Conservation (phyloP, 148 eudicot species). For the Rhododendron griersonianum region DNA sequence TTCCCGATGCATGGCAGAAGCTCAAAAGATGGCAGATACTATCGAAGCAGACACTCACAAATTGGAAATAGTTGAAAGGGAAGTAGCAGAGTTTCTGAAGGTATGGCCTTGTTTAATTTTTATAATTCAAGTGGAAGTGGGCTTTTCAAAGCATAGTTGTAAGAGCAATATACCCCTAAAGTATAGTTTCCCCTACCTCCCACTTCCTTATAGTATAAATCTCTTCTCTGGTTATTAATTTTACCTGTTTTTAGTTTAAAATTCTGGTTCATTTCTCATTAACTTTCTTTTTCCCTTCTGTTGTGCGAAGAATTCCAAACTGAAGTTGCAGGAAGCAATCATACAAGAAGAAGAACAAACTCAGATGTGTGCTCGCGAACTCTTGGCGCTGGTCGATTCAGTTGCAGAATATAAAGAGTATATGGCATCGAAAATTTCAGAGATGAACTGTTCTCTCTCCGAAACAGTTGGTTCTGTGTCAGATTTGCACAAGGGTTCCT, state of each 20-base stretch:
- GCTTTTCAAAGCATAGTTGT: neutral
- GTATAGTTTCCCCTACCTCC: neutral
- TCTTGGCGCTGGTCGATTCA: constrained; percentile 58
- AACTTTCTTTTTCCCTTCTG: neutral
- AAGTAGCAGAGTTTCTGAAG: constrained; percentile 65
- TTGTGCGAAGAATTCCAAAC: constrained; percentile 45
- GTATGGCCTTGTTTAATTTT: constrained; percentile 28
- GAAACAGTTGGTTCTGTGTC: constrained; percentile 45
- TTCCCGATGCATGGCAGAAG: constrained; percentile 59
- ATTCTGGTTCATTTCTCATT: neutral
- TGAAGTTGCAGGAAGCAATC: constrained; percentile 45
- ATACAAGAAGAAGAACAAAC: constrained; percentile 51
- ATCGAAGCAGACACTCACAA: constrained; percentile 43
- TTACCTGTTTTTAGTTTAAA: neutral
- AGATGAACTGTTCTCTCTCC: constrained; percentile 47
- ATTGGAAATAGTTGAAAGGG: constrained; percentile 49
- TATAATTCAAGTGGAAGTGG: neutral
- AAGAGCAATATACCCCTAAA: neutral
- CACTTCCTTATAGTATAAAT: neutral
- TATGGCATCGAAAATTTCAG: constrained; percentile 44
- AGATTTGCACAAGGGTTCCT: constrained; percentile 40
- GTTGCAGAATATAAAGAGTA: constrained; percentile 76
- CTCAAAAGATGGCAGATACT: constrained; percentile 40
- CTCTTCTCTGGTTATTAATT: neutral
- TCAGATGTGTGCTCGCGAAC: constrained; percentile 62